phyloP scores from a whole-genome alignment of 805 yeast species.

The Saturnispora kantuleensis region DNA sequence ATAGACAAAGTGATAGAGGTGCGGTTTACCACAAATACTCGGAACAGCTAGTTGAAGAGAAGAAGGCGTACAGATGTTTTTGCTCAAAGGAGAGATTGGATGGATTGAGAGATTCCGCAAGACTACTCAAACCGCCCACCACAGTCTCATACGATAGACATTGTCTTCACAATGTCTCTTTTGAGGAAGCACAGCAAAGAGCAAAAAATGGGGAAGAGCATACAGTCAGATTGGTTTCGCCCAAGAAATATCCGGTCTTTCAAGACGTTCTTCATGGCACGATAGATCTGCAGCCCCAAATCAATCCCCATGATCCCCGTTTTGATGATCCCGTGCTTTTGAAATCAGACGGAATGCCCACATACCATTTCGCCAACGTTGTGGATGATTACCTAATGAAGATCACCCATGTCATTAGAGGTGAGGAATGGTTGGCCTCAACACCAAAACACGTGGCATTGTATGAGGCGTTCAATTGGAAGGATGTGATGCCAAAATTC shows the following conservation, averaged over 20 bases:
- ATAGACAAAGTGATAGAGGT: constrained; percentile 74
- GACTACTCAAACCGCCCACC: constrained; percentile 72
- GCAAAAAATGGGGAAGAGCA: constrained; percentile 30
- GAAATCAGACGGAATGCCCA: constrained; percentile 92
- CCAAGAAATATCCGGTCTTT: constrained; percentile 57
- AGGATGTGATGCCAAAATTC: constrained; percentile 49
- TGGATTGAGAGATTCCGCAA: constrained; percentile 61
- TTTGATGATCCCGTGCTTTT: constrained; percentile 84
- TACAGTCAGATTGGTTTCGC: constrained; percentile 71
- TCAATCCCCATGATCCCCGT: constrained; percentile 57
- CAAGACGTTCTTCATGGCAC: constrained; percentile 71
- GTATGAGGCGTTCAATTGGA: constrained; percentile 81
- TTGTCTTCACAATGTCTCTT: constrained; percentile 41
- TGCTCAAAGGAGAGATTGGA: constrained; percentile 75
- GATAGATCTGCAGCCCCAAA: constrained; percentile 70
- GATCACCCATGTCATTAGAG: constrained; percentile 89
- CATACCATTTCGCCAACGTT: constrained; percentile 94
- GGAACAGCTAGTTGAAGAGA: constrained; percentile 44
- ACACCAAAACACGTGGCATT: constrained; percentile 91
- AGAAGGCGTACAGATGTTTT: constrained; percentile 77
- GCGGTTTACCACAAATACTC: constrained; percentile 56
- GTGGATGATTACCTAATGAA: constrained; percentile 91
- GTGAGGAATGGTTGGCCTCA: constrained; percentile 96
- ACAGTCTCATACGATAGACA: constrained; percentile 86
- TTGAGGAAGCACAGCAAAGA: constrained; percentile 31